A percentile compares a stretch with the other conserved stretches of the same genome.
These are phyloP conservation scores for Aleurites moluccanus DNA, from an alignment of 441 rosid genomes.

Conservation along the genomic window DNA sequence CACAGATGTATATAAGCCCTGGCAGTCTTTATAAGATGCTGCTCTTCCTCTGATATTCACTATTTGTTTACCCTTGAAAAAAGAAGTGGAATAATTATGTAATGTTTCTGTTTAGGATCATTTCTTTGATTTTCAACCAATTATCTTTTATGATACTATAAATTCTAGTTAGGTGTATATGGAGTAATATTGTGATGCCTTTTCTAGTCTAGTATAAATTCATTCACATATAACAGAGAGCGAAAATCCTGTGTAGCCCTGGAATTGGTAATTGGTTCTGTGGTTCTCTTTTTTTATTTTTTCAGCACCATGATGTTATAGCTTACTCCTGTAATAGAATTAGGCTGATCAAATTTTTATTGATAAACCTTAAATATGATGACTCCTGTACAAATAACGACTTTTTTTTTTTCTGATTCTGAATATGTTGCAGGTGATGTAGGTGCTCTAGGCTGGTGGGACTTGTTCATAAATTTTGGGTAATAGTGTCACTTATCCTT, in stretches of 20 bases:
- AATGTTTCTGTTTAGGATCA: not conserved
- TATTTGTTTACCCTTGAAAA: not conserved
- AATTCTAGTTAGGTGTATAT: not conserved
- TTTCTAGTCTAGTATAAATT: not conserved
- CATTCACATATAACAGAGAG: not conserved
- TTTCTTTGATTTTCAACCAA: not conserved
- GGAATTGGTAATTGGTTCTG: slow-evolving; percentile 7
- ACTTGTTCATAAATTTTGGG: slow-evolving; percentile 93
- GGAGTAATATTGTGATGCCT: not conserved
- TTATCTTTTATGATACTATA: not conserved
- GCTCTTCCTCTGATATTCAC: not conserved
- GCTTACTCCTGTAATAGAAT: slow-evolving; percentile 5
- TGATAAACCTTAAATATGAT: not conserved
- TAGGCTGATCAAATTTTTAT: slow-evolving; percentile 1
- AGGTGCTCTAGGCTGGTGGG: slow-evolving; percentile 98
- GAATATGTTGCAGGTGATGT: slow-evolving; percentile 59
- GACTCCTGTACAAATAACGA: slow-evolving; percentile 17
- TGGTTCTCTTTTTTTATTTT: not conserved
- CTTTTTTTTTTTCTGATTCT: slow-evolving; percentile 13
- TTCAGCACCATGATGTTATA: slow-evolving; percentile 1
- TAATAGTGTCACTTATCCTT: slow-evolving; percentile 36
- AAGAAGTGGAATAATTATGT: not conserved
- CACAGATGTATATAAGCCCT: not conserved
- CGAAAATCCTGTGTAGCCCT: not conserved
- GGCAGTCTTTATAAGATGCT: not conserved